phyloP scores from a whole-genome alignment of 192 early-diverging fungal species.

The Backusella mclennaniae region DNA sequence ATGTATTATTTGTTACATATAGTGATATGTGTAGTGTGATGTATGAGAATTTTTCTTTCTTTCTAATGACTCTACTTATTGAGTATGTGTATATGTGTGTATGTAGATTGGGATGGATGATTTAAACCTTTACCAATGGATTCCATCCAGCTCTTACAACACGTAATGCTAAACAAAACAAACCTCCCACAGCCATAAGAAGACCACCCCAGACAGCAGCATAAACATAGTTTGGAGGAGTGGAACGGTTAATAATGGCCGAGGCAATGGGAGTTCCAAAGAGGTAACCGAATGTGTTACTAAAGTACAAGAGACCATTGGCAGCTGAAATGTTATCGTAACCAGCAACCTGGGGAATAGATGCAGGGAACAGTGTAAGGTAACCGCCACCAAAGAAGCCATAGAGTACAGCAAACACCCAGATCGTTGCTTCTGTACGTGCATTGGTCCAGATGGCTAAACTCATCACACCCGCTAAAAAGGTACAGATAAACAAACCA shows the following conservation, averaged over 20 bases:
- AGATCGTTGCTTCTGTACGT: conserved; percentile 29
- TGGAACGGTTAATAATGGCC: conserved; percentile 24
- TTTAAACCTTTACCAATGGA: conserved; percentile 5
- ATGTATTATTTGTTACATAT: not conserved
- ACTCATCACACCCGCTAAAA: conserved; percentile 42
- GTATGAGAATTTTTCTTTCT: not conserved
- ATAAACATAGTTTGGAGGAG: conserved; percentile 13
- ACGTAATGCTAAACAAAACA: conserved; percentile 18
- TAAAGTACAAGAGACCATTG: conserved; percentile 37
- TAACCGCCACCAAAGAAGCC: conserved; percentile 50
- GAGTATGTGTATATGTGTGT: not conserved
- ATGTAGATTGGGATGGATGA: not conserved
- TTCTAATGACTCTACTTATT: not conserved
- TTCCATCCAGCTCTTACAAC: conserved; percentile 24
- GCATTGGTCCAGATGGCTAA: conserved; percentile 46
- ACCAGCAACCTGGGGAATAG: conserved; percentile 37
- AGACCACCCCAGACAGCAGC: conserved; percentile 20
- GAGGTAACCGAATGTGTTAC: conserved; percentile 40
- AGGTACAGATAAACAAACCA: conserved; percentile 37
- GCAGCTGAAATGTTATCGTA: conserved; percentile 33
- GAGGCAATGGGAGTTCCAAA: conserved; percentile 41
- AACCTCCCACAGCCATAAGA: conserved; percentile 10
- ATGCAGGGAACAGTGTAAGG: conserved; percentile 35
- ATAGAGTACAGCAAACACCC: conserved; percentile 40
- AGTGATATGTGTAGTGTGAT: not conserved